Base-by-base conservation (phyloP, 148 eudicot species). In the Spergularia bocconei region DNA sequence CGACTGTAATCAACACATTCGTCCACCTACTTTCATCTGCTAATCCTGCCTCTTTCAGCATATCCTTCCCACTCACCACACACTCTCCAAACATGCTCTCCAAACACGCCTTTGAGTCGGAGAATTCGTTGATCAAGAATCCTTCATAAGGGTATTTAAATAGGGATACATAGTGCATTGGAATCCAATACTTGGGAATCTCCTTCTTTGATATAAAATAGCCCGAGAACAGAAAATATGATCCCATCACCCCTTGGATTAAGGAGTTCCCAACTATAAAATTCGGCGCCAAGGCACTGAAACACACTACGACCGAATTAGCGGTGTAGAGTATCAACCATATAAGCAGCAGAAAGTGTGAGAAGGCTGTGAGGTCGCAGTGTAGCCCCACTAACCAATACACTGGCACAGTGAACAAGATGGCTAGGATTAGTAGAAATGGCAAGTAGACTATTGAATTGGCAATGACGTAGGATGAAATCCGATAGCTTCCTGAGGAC, bases 111-210 rank as follows among this genome's bases (percentile, higher is more conserved):
- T 74, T 85, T 54, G 87, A 78, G 21, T 87, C 90, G 6, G 90
- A 82, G 70, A 92, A 96, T 83, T 96, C 99, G 48, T 96, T 96
- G 73, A 96, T 91, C 88, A 96, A 75, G 68, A 96, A 81, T 71
- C 94, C 99, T 76, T 96, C 99, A 65, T 87, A 96, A 41, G 99
- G 99, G 70, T 96, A 96, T 93, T 96, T 96, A 59, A 96, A 96
- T 82, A 96, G 69, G 13, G 99, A 96, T 23, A 92, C 66, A 54
- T 96, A 96, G 78, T 96, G 98, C 97, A 96, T 91, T 53, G 87
- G 89, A 14, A 88, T 78, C 99, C 99, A 96, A 63, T 89, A 96
- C 51, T 76, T 81, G 1, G 99, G 99, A 62, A 96, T 92, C 77
- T 88, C 88, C 36, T 87, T 76, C 77, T 88, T 89, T n/a, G 99